Conservation (phyloP, 139 green algal genomes). For the Volvox reticuliferus region DNA sequence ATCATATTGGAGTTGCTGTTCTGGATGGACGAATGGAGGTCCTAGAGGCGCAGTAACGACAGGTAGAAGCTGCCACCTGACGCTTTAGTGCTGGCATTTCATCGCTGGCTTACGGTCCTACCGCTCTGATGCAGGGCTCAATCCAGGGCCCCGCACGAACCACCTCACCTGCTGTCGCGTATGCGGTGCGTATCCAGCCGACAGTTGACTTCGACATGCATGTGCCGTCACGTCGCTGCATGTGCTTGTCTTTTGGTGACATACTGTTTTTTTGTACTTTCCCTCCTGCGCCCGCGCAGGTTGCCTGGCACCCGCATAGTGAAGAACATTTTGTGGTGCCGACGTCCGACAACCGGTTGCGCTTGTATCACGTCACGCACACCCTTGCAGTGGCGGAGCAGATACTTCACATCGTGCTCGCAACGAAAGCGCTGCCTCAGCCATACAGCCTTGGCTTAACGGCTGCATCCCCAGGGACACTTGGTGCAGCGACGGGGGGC, state of each 20-base stretch:
- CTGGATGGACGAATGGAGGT: conserved; percentile 36
- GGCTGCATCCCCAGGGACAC: neutral
- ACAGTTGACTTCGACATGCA: conserved; percentile 25
- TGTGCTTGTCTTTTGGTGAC: no score
- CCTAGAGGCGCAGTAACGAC: conserved; percentile 33
- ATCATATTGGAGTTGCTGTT: neutral
- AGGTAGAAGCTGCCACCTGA: neutral
- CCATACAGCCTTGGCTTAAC: conserved; percentile 10
- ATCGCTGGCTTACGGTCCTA: neutral
- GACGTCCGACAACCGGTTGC: conserved; percentile 55
- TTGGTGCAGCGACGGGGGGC: neutral
- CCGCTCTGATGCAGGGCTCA: neutral
- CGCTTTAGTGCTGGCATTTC: neutral
- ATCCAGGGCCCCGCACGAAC: neutral
- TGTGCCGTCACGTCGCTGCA: no score
- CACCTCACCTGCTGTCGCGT: neutral
- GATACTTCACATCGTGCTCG: conserved; percentile 46
- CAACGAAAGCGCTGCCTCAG: neutral
- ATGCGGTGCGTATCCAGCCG: conserved; percentile 1
- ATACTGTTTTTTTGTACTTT: no score
- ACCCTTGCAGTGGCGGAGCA: conserved; percentile 54
- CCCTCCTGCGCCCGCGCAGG: conserved; percentile 20
- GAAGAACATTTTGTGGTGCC: conserved; percentile 54
- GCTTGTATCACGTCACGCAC: conserved; percentile 50
- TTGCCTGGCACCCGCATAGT: conserved; percentile 59